Conservation (phyloP, 2,329 filamentous ascomycete species). For the Colletotrichum sp. region DNA sequence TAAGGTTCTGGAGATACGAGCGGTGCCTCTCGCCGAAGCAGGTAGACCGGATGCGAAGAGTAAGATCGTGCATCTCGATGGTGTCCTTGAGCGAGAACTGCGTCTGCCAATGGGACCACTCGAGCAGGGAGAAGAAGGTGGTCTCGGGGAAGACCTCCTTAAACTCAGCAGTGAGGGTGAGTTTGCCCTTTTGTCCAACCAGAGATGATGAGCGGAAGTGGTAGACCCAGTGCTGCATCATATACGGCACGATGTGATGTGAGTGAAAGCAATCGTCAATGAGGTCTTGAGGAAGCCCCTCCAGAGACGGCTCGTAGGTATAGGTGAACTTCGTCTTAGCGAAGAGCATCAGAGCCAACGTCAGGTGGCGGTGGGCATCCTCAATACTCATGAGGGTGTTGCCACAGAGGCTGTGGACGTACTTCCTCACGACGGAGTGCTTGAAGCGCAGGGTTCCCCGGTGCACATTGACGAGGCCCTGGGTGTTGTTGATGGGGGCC, state of each 20-base stretch:
- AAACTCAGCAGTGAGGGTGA: slow-evolving; percentile 36
- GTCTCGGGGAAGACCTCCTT: slow-evolving; percentile 39
- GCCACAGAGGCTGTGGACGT: slow-evolving; percentile 36
- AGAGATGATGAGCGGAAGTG: slow-evolving; percentile 40
- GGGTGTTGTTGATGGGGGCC: slow-evolving; percentile 8
- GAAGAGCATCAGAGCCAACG: slow-evolving; percentile 39
- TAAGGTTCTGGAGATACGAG: slow-evolving; percentile 39
- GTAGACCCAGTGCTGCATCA: slow-evolving; percentile 38
- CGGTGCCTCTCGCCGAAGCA: slow-evolving; percentile 40
- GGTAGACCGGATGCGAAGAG: slow-evolving; percentile 37
- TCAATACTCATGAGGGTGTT: slow-evolving; percentile 34
- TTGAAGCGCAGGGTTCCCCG: slow-evolving; percentile 40
- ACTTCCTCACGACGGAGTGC: slow-evolving; percentile 35
- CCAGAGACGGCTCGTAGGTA: slow-evolving; percentile 30
- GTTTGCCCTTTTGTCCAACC: slow-evolving; percentile 28
- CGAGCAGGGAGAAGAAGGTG: slow-evolving; percentile 39
- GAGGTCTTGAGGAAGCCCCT: slow-evolving; percentile 27
- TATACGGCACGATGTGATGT: slow-evolving; percentile 37
- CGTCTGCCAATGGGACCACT: slow-evolving; percentile 36
- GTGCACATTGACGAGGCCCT: slow-evolving; percentile 36
- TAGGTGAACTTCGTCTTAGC: slow-evolving; percentile 30
- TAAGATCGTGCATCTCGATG: slow-evolving; percentile 34
- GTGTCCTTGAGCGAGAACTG: slow-evolving; percentile 25
- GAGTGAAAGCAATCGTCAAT: slow-evolving; percentile 29
- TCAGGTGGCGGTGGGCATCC: slow-evolving; percentile 39